phyloP scores from a whole-genome alignment of 1,284 basidiomycete genomes.

The Irpex sp. region DNA sequence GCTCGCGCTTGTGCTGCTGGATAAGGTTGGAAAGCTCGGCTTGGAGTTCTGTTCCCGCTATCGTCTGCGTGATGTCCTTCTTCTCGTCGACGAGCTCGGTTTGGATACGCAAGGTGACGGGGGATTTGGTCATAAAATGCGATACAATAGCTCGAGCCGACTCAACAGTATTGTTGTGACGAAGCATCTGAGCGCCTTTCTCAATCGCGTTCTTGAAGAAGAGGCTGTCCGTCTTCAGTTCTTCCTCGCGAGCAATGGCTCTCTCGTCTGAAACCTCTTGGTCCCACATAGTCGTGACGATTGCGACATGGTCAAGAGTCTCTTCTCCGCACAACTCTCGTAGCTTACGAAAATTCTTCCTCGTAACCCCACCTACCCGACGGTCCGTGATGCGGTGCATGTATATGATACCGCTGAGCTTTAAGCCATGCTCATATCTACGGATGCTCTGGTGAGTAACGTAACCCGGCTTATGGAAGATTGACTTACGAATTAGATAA shows the following conservation, averaged over 20 bases:
- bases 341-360: constrained; percentile 48
- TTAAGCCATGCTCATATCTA: constrained; percentile 37
- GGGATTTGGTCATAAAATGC: constrained; percentile 11
- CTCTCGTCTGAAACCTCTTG: constrained; percentile 26
- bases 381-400: constrained; percentile 52
- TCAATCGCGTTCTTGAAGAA: constrained; percentile 19
- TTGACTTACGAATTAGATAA: constrained; percentile 6
- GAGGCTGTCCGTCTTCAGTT: constrained; percentile 16
- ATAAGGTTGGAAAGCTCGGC: constrained; percentile 6
- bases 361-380: constrained; percentile 47
- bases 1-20: constrained; percentile 9
- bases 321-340: constrained; percentile 47
- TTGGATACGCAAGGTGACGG: constrained; percentile 15
- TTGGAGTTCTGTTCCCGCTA: constrained; percentile 11
- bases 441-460: neutral
- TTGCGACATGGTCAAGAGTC: constrained; percentile 43
- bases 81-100: constrained; percentile 19
- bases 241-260: constrained; percentile 16
- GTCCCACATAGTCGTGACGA: constrained; percentile 53
- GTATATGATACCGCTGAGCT: constrained; percentile 49
- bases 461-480: neutral
- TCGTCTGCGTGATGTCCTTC: constrained; percentile 13
- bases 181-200: constrained; percentile 18
- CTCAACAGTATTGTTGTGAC: constrained; percentile 16
- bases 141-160: constrained; percentile 15